A percentile compares a stretch with the other conserved stretches of the same genome.
phyloP scores from a whole-genome alignment of 2,329 filamentous ascomycete genomes.

The Talaromyces piceae region DNA sequence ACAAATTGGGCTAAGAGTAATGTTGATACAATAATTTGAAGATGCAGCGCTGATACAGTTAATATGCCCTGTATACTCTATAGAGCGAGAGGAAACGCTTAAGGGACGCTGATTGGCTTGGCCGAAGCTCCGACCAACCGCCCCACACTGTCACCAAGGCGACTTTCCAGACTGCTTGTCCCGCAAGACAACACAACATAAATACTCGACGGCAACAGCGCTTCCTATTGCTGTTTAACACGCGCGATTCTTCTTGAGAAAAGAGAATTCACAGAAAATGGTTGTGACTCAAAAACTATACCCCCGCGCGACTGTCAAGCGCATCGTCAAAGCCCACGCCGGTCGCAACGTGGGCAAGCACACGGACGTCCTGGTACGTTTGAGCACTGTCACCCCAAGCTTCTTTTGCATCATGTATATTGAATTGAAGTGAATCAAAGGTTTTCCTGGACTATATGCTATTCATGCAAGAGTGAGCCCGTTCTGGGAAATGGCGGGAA shows the following conservation, averaged over 20 bases:
- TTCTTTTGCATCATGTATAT: background rate
- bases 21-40: background rate
- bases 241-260: too few relatives aligned
- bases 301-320: conserved; percentile 75
- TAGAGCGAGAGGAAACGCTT: too few relatives aligned
- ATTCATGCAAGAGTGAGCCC: conserved; percentile 60
- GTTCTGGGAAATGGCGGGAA: background rate
- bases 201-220: too few relatives aligned
- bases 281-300: conserved; percentile 66
- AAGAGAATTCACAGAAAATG: conserved; percentile 34
- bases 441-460: conserved; percentile 79
- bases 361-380: conserved; percentile 68
- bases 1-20: background rate
- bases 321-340: conserved; percentile 83
- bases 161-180: too few relatives aligned
- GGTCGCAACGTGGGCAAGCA: conserved; percentile 75
- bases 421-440: conserved; percentile 36
- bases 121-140: too few relatives aligned
- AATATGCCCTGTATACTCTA: too few relatives aligned
- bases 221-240: too few relatives aligned
- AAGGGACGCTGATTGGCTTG: too few relatives aligned
- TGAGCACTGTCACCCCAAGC: background rate
- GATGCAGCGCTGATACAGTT: too few relatives aligned
- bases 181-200: too few relatives aligned
- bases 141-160: too few relatives aligned